Base-by-base conservation (phyloP, 768 basidiomycete genomes). In the Suillus sp. region DNA sequence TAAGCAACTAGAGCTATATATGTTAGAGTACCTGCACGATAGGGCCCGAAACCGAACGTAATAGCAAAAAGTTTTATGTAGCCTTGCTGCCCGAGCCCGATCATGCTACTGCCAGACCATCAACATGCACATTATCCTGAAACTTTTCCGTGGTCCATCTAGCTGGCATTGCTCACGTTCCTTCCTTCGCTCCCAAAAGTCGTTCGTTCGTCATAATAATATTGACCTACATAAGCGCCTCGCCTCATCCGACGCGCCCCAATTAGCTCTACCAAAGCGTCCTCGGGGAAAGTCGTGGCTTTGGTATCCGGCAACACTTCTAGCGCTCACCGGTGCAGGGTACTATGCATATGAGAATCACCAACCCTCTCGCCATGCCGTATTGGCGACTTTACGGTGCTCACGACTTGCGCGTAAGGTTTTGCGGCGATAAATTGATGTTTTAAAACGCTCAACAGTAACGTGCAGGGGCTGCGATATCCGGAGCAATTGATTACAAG, bases 371-470 rank as follows among this genome's bases (percentile, higher is more conserved):
- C 83, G 93, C 48, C 90, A 96, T 75, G 78, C 85, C 2, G 74
- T 84, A 7, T 80, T 96, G 59, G 95, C 96, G 13, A 78, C 83
- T 27, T 78, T 87, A 50, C 85, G 96, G 62, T 96, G 95, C 73
- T 89, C 89, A 3, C 83, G 92, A 58, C 84, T 97, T 60, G 94
- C 90, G 59, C 78, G 85, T 83, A n/a, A 60, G 22, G 65, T 74
- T 67, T 59, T 73, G 37, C 47, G 55, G 55, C 73, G 68, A 32
- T 78, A 77, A 65, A 65, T 57, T 25, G 56, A 16, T 62, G 67
- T 25, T 66, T 30, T 7, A 30, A 3, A 40, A 40, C 2, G 64
- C 22, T 69, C 59, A 37, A 59, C 65, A 30, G 59, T 58, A 6
- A 40, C 63, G 18, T 25, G 30, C 65, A 89, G 88, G 80, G 69